phyloP scores from a whole-genome alignment of 176 grass and related monocot genomes.

The Pontederia paniculata region DNA sequence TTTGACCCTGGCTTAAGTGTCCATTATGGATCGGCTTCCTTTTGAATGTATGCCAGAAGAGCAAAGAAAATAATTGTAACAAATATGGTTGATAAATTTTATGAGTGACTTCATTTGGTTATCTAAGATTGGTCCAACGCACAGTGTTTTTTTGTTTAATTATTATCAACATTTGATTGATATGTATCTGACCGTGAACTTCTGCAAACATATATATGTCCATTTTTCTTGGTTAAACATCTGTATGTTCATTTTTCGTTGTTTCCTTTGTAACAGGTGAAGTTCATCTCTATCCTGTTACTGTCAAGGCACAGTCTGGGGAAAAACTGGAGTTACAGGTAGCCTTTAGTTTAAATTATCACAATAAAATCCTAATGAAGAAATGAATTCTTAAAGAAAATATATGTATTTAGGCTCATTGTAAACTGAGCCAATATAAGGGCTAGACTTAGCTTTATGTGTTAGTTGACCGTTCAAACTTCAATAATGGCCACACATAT shows the following conservation, averaged over 20 bases:
- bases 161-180: not conserved
- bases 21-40: not conserved
- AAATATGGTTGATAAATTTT: too few species aligned
- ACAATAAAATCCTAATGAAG: not conserved
- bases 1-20: too few species aligned
- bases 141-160: too few species aligned
- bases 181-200: not conserved
- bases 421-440: too few species aligned
- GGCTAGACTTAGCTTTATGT: too few species aligned
- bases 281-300: conserved; percentile 67
- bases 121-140: too few species aligned
- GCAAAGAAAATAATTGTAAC: too few species aligned
- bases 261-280: conserved; percentile 49
- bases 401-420: too few species aligned
- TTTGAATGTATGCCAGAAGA: not conserved
- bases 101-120: too few species aligned
- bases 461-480: too few species aligned
- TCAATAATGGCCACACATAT: too few species aligned
- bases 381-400: not conserved
- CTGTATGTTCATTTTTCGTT: not conserved
- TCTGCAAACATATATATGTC: not conserved
- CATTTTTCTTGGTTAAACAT: too few species aligned
- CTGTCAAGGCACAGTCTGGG: conserved; percentile 69
- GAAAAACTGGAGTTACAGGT: conserved; percentile 98
- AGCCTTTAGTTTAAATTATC: not conserved